These are phyloP conservation scores for Pichia membranifaciens DNA, from an alignment of 805 yeast species.

Conservation along the genomic window DNA sequence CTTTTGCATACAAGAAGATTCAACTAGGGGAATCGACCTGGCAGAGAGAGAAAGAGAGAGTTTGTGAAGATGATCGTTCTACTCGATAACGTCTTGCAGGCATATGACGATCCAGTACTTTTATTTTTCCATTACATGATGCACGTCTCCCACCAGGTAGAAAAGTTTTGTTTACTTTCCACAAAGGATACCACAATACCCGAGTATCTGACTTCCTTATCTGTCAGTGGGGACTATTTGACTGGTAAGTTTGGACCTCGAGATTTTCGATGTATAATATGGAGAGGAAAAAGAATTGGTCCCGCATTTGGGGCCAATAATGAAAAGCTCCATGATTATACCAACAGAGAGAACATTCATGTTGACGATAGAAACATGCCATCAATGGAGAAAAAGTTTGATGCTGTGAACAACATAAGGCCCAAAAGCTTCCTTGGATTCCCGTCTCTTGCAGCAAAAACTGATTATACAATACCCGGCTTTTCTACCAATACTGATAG, in stretches of 20 bases:
- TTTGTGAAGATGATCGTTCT: conserved; percentile 10
- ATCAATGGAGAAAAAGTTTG: too few species aligned
- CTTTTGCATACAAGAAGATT: too few species aligned
- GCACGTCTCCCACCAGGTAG: conserved; percentile 9
- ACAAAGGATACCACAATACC: conserved; percentile 6
- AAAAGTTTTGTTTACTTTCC: conserved; percentile 8
- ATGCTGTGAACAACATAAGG: background rate
- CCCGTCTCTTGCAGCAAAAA: background rate
- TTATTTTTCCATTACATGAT: conserved; percentile 12
- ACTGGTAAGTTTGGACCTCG: conserved; percentile 22
- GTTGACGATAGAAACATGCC: too few species aligned
- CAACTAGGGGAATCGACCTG: too few species aligned
- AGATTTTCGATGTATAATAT: conserved; percentile 15
- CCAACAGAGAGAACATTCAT: conserved; percentile 1
- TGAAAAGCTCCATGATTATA: conserved; percentile 7
- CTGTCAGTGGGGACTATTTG: conserved; percentile 21
- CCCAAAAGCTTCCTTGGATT: background rate
- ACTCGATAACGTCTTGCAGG: conserved; percentile 12
- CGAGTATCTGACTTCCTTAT: conserved; percentile 17
- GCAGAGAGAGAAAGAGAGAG: background rate
- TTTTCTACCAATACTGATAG: background rate
- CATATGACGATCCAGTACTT: conserved; percentile 12
- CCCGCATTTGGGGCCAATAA: conserved; percentile 19
- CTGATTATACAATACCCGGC: background rate
- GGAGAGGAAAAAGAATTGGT: conserved; percentile 17